A percentile compares a stretch with the other conserved stretches of the same genome.
These are phyloP conservation scores for Capsella rubella DNA, from an alignment of 441 rosid species.

Conservation along the genomic window DNA sequence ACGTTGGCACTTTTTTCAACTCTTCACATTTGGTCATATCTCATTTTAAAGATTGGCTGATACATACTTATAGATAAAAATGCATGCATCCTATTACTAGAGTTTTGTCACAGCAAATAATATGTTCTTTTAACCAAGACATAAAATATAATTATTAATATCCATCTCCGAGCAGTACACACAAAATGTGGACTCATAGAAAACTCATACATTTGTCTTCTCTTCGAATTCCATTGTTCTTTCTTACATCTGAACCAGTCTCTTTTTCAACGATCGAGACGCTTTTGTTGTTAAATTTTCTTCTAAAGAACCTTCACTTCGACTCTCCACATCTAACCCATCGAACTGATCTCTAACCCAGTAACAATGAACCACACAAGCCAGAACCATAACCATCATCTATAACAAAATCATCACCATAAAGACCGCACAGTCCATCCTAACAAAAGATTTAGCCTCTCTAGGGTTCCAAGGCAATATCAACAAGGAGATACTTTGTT, in stretches of 20 bases:
- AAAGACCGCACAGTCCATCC: background rate
- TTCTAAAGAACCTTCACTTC: background rate
- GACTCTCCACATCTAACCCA: background rate
- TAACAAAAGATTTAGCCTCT: slow-evolving; percentile 5
- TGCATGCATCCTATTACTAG: no score
- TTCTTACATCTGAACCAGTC: background rate
- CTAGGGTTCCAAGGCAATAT: background rate
- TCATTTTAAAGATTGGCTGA: no score
- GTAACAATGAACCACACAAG: background rate
- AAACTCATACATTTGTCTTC: background rate
- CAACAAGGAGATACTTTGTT: background rate
- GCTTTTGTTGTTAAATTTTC: background rate
- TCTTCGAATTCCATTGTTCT: background rate
- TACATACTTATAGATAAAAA: no score
- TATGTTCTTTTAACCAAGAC: background rate
- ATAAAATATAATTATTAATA: no score
- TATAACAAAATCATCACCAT: background rate
- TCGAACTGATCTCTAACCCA: background rate
- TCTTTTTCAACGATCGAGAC: background rate
- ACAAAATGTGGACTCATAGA: background rate
- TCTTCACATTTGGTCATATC: no score
- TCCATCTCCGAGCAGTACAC: background rate
- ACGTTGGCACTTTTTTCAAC: no score
- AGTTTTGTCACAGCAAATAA: background rate
- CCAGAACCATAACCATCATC: background rate